Evolutionary conservation across 2,329 filamentous ascomycete genomes (phyloP), one percentile per base, ranked within the genome.

Genomic region (Trichoderma harzianum): DNA sequence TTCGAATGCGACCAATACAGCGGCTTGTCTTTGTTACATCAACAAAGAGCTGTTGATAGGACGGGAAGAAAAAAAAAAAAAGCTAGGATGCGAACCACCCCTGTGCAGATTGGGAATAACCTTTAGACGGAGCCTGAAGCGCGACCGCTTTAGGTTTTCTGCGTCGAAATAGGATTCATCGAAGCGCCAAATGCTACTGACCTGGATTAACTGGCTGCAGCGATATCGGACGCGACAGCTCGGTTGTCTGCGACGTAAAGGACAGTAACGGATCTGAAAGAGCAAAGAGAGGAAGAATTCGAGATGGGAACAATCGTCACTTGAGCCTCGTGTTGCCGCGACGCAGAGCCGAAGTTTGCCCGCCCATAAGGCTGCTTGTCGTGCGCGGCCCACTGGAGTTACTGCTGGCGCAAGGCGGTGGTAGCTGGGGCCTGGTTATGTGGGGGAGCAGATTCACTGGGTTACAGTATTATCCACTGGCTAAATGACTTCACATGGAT

Each of bases 331-430:
- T 51, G 66, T 18, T 53, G 57, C 62, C 53, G 65, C 60, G 65
- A 64, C 61, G 58, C 47, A 63, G 53, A 73, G 69, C 74, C 73
- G 74, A 74, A 69, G 74, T 74, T 74, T 72, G 32, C 39, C 73
- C 74, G 43, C 43, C 21, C 30, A 18, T 47, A 62, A 69, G 66
- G 66, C 66, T 69, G 57, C 55, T 51, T 51, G 43, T 21, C 43
- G 43, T 51, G 43, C 43, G 43, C 43, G 43, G 43, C 43, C 43
- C 43, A 51, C 24, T 30, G 26, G 34, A 58, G 53, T 68, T 21
- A 47, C 34, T 60, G 65, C 55, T 68, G n/a, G 51, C 6, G n/a
- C 47, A 7, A 12, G n/a, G n/a, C 53, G 8, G 28, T n/a, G 55
- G 55, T 58, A 58, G 26, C 14, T 24, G 34, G 24, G 34, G 12